phyloP scores from a whole-genome alignment of 805 yeast genomes.

The Kluyveromyces dobzhanskii region DNA sequence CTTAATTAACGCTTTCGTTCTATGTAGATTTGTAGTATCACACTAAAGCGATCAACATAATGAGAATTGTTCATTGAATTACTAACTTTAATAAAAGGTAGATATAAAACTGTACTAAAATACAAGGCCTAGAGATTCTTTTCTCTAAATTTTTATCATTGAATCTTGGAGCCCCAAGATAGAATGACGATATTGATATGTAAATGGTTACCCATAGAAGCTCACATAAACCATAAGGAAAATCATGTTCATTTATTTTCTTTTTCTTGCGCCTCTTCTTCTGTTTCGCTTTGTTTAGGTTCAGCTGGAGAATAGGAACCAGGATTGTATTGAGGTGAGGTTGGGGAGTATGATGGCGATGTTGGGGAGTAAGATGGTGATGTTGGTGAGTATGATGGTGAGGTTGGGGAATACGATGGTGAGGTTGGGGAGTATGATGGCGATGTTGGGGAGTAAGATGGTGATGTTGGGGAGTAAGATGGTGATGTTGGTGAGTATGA shows the following conservation, averaged over 20 bases:
- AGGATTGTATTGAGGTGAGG: conserved; percentile 45
- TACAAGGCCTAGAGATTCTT: conserved; percentile 1
- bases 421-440: conserved; percentile 74
- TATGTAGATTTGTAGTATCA: not conserved
- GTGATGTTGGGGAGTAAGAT: conserved; percentile 62
- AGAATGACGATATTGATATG: not conserved
- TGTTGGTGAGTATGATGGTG: conserved; percentile 53
- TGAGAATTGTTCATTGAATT: conserved; percentile 2
- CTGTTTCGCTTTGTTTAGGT: conserved; percentile 12
- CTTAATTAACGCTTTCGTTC: not conserved
- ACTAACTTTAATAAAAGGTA: conserved; percentile 1
- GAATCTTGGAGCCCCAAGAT: not conserved
- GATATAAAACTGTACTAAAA: conserved; percentile 5
- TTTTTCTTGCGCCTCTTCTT: conserved; percentile 14
- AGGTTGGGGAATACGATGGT: conserved; percentile 50
- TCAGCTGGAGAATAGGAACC: conserved; percentile 60
- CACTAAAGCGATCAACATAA: not conserved
- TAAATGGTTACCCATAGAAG: not conserved
- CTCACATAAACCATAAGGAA: not conserved
- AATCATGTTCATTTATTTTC: not conserved
- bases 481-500: conserved; percentile 58
- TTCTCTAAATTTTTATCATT: not conserved
- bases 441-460: conserved; percentile 59
- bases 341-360: conserved; percentile 43
- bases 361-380: conserved; percentile 51